Conservation (phyloP, 2,329 filamentous ascomycete species). For the Cercospora berteroae region DNA sequence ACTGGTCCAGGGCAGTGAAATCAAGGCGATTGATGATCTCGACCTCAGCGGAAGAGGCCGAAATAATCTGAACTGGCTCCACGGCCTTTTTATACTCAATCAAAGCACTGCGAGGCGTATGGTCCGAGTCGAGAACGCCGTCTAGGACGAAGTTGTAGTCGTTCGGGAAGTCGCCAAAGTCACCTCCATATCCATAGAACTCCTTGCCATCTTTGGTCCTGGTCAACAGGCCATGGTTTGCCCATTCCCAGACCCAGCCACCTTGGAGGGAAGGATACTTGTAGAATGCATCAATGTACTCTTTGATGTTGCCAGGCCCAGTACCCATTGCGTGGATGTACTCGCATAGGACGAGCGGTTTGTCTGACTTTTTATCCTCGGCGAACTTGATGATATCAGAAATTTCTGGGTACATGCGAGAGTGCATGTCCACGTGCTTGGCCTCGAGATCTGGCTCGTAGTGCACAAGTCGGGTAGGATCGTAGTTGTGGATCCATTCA, state of each 20-base stretch:
- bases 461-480: slow-evolving; percentile 60
- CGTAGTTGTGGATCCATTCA: slow-evolving; percentile 57
- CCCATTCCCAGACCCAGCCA: slow-evolving; percentile 53
- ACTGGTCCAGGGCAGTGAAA: slow-evolving; percentile 41
- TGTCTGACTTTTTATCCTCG: slow-evolving; percentile 38
- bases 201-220: slow-evolving; percentile 41
- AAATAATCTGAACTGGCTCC: slow-evolving; percentile 39
- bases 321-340: slow-evolving; percentile 69
- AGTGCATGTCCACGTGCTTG: slow-evolving; percentile 63
- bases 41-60: slow-evolving; percentile 23
- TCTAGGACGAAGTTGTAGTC: slow-evolving; percentile 49
- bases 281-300: slow-evolving; percentile 65
- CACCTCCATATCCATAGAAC: slow-evolving; percentile 46
- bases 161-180: slow-evolving; percentile 45
- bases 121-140: slow-evolving; percentile 44
- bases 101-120: slow-evolving; percentile 43
- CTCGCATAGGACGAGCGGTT: slow-evolving; percentile 60
- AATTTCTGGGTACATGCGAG: slow-evolving; percentile 63
- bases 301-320: slow-evolving; percentile 66
- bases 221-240: slow-evolving; percentile 46
- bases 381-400: slow-evolving; percentile 52
- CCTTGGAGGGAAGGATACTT: slow-evolving; percentile 62
- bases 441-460: slow-evolving; percentile 65
- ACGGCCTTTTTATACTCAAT: slow-evolving; percentile 47
- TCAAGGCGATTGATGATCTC: slow-evolving; percentile 32